Evolutionary conservation across 2,329 filamentous ascomycete species (phyloP).

Genomic region (Hypoxylon sp.): DNA sequence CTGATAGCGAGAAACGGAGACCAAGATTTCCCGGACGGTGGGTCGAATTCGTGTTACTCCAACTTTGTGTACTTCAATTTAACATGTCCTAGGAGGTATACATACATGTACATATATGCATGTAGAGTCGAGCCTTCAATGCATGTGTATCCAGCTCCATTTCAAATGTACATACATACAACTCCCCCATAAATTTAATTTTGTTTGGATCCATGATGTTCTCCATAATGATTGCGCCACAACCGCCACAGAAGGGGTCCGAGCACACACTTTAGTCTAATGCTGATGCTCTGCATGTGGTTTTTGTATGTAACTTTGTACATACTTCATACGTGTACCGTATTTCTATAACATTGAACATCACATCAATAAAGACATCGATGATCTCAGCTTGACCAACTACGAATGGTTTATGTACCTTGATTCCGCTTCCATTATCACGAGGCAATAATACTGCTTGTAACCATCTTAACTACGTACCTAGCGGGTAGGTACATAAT

Average conservation of each 20-base stretch:
- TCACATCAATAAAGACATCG: slow-evolving; percentile 21
- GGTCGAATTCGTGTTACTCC: slow-evolving; percentile 20
- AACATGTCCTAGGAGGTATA: no score
- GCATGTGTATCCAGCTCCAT: no score
- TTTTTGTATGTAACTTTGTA: slow-evolving; percentile 15
- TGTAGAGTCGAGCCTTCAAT: no score
- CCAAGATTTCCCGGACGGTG: slow-evolving; percentile 40
- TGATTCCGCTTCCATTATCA: slow-evolving; percentile 23
- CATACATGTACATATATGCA: no score
- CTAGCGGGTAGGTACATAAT: slow-evolving; percentile 5
- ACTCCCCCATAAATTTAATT: no score
- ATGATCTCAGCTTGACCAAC: slow-evolving; percentile 24
- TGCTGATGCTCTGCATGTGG: slow-evolving; percentile 31
- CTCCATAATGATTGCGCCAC: slow-evolving; percentile 34
- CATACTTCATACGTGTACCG: neutral
- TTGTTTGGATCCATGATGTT: neutral
- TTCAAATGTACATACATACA: no score
- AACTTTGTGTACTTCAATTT: neutral
- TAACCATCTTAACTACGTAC: slow-evolving; percentile 9
- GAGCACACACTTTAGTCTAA: no score
- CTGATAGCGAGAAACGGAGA: slow-evolving; percentile 23
- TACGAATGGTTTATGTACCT: slow-evolving; percentile 6
- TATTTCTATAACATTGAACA: neutral
- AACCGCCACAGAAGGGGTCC: slow-evolving; percentile 39
- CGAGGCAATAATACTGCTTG: slow-evolving; percentile 23